A percentile compares a stretch with the other conserved stretches of the same genome.
phyloP scores from a whole-genome alignment of 2,329 filamentous ascomycete species.

The Cercospora zeae-maydis region DNA sequence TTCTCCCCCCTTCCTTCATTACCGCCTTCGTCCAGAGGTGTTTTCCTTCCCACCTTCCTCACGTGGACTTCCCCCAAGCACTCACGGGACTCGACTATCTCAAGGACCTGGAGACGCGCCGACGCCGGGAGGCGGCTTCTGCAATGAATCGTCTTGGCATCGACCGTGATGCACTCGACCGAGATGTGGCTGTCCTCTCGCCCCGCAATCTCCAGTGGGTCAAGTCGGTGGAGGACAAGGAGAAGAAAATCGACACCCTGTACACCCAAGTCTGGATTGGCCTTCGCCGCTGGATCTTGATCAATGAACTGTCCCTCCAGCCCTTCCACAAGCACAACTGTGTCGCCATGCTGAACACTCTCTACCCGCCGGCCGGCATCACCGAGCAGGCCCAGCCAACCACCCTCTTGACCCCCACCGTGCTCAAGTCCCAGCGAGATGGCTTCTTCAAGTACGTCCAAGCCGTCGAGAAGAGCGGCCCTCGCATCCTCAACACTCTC shows the following conservation, averaged over 20 bases:
- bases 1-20: slow-evolving; percentile 60
- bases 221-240: slow-evolving; percentile 42
- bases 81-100: slow-evolving; percentile 64
- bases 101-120: slow-evolving; percentile 59
- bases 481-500: slow-evolving; percentile 51
- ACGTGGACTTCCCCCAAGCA: slow-evolving; percentile 63
- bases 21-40: slow-evolving; percentile 58
- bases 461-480: slow-evolving; percentile 55
- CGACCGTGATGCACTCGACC: slow-evolving; percentile 45
- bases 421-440: slow-evolving; percentile 56
- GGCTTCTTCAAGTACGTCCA: slow-evolving; percentile 61
- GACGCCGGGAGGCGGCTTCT: slow-evolving; percentile 55
- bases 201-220: slow-evolving; percentile 57
- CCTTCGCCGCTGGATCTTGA: slow-evolving; percentile 61
- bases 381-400: slow-evolving; percentile 44
- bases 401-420: slow-evolving; percentile 49
- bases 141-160: slow-evolving; percentile 55
- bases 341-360: slow-evolving; percentile 64
- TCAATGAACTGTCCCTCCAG: slow-evolving; percentile 61
- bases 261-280: slow-evolving; percentile 62
- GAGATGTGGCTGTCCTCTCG: slow-evolving; percentile 48
- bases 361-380: slow-evolving; percentile 56
- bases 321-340: slow-evolving; percentile 65
- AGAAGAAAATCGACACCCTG: slow-evolving; percentile 50
- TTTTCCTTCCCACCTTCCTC: slow-evolving; percentile 54